Evolutionary conservation across 2,329 filamentous ascomycete species (phyloP), one percentile per base, ranked within the genome.

Genomic region (Blastomyces gilchristii): DNA sequence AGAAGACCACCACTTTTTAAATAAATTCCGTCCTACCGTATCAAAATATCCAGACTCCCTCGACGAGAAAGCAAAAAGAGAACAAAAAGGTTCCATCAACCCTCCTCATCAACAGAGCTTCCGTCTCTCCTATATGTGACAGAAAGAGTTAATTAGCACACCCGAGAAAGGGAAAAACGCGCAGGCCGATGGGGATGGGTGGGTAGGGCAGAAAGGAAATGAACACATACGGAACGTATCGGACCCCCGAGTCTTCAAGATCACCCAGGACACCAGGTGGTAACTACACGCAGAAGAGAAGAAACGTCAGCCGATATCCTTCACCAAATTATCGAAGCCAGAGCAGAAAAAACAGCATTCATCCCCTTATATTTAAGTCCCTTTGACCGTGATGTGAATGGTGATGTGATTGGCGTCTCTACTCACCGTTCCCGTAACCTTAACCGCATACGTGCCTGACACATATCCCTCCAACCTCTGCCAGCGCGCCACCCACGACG

Each of bases 401-500:
- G 34, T 37, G 34, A 6, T 37, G 8, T 37, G 34, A 4, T 2
- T 4, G 28, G 34, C 11, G 8, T 11, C 34, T 37, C 41, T 54
- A 76, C 81, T 75, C 68, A 84, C 81, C 65, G 90, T 85, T 22
- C 94, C 94, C 41, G 89, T 91, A 31, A 99, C 94, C 79, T 97
- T 97, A 63, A 91, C 89, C 22, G 94, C 94, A 78, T 99, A 99
- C 63, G 95, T 87, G 62, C 94, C 94, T 18, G 86, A 84, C 61
- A 94, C 88, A 75, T 96, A 97, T 62, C 85, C 85, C 74, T 97
- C 90, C 64, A 99, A 79, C 9, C 94, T 85, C 81, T 97, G 91
- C 88, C 92, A 97, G 73, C 90, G 90, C n/a, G 93, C 92, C 58
- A 97, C 90, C 94, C 94, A 99, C 71, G 90, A 95, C 68, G 82